Evolutionary conservation across 805 yeast species (phyloP).

Genomic region (Ogataea philodendri): DNA sequence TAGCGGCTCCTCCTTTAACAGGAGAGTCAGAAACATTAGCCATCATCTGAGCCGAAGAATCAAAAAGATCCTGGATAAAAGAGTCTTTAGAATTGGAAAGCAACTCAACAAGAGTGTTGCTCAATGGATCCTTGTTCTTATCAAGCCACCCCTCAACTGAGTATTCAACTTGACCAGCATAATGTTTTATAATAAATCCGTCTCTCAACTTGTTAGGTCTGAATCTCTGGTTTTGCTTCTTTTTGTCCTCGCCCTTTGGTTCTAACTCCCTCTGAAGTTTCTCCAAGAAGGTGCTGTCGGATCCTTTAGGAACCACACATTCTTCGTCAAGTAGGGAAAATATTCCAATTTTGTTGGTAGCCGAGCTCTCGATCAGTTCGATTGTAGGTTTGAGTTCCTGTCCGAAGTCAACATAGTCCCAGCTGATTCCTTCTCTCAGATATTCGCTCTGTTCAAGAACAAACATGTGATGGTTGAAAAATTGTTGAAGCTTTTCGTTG

Average conservation of each 20-base stretch:
- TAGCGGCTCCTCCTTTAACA: constrained; percentile 27
- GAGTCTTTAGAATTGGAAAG: constrained; percentile 54
- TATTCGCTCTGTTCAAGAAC: constrained; percentile 61
- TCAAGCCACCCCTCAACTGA: constrained; percentile 89
- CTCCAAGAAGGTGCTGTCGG: constrained; percentile 78
- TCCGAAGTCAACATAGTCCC: constrained; percentile 89
- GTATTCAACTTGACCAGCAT: constrained; percentile 96
- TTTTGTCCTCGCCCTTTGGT: constrained; percentile 29
- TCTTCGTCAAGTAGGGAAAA: constrained; percentile 90
- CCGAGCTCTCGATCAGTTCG: constrained; percentile 74
- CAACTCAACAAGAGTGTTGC: constrained; percentile 65
- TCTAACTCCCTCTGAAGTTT: constrained; percentile 71
- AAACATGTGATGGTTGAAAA: constrained; percentile 61
- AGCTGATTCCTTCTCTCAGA: constrained; percentile 54
- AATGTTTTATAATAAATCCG: constrained; percentile 85
- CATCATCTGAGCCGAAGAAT: constrained; percentile 23
- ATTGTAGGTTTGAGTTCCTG: constrained; percentile 93
- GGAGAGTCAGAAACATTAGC: constrained; percentile 33
- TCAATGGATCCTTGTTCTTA: constrained; percentile 91
- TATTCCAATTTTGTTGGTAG: constrained; percentile 65
- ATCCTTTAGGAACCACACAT: constrained; percentile 88
- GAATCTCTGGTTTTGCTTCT: constrained; percentile 45
- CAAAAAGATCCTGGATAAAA: constrained; percentile 58
- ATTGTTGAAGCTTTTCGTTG: constrained; percentile 59
- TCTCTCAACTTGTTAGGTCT: constrained; percentile 68